Base-by-base conservation (phyloP, 768 basidiomycete species). In the Trametes cinnabarina region DNA sequence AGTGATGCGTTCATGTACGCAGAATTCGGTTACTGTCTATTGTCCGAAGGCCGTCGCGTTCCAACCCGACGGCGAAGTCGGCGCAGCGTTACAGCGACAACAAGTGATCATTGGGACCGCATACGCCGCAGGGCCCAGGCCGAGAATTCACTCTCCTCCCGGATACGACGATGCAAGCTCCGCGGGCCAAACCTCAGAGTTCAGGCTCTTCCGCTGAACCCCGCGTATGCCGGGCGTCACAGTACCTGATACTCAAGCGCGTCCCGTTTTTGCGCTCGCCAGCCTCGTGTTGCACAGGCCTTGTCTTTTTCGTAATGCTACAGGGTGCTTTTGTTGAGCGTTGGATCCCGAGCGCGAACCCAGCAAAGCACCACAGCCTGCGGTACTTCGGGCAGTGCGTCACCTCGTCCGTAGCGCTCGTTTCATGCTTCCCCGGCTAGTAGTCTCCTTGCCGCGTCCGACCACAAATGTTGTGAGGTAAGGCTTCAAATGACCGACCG, bases 81-180 rank as follows among this genome's bases (percentile, higher is more conserved):
- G 39, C 12, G 52, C 47, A 22, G 37, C 58, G 28, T 57, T 62
- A 5, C 57, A 58, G 43, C 57, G 44, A n/a, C 47, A 55, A 34
- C 43, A 57, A 4, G 61, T 62, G 41, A 52, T 58, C 42, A 48
- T 62, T 41, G 56, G 51, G 7, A 62, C 61, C 5, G 61, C 40
- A 4, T 40, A 58, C 39, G 57, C 61, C 15, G 15, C 57, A 14
- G 61, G 61, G 11, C 57, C 61, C 15, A 23, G 57, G 37, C 57
- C 61, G 34, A 53, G 52, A 26, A 26, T 55, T 14, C 12, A 58
- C 47, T 62, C 61, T 6, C 61, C 61, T 26, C 61, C 61, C 6
- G 57, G 53, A n/a, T 62, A 62, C 39, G 61, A 58, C 43, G 61
- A 62, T 49, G 56, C 39, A 32, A 58, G 57, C 48, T 58, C 61